Evolutionary conservation across 495 filamentous ascomycete genomes (phyloP).

Genomic region (Hypoxylon cercidicola): DNA sequence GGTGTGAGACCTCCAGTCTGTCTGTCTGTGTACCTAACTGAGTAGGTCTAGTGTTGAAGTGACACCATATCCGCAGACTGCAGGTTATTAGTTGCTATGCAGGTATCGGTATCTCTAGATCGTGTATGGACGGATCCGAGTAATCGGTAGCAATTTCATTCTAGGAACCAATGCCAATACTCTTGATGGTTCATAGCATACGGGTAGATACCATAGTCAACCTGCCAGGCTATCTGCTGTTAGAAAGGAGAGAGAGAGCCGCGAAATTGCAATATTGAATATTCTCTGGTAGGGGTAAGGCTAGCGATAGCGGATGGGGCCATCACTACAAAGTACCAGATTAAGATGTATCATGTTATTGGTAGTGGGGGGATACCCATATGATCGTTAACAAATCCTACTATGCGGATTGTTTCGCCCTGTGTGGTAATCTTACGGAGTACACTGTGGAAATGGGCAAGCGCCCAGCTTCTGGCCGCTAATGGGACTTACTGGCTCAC

Average conservation of each 20-base stretch:
- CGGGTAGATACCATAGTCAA: too few species aligned
- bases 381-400: constrained; percentile 27
- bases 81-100: too few species aligned
- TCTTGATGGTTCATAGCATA: too few species aligned
- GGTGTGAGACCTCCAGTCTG: not conserved
- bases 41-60: constrained; percentile 29
- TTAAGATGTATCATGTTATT: constrained; percentile 31
- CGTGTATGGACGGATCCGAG: constrained; percentile 16
- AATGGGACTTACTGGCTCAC: constrained; percentile 5
- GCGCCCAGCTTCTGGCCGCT: constrained; percentile 29
- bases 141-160: constrained; percentile 9
- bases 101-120: not conserved
- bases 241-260: constrained; percentile 8
- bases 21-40: not conserved
- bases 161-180: too few species aligned
- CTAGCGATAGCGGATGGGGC: constrained; percentile 17
- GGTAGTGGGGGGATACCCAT: not conserved
- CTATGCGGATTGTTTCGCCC: constrained; percentile 16
- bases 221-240: not conserved
- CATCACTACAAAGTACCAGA: constrained; percentile 16
- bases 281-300: constrained; percentile 22
- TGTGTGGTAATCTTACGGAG: constrained; percentile 17
- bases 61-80: constrained; percentile 32
- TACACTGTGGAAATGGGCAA: constrained; percentile 24
- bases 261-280: constrained; percentile 33